Conservation (phyloP, 208 protist species). For the Acanthamoeba divionensis region DNA sequence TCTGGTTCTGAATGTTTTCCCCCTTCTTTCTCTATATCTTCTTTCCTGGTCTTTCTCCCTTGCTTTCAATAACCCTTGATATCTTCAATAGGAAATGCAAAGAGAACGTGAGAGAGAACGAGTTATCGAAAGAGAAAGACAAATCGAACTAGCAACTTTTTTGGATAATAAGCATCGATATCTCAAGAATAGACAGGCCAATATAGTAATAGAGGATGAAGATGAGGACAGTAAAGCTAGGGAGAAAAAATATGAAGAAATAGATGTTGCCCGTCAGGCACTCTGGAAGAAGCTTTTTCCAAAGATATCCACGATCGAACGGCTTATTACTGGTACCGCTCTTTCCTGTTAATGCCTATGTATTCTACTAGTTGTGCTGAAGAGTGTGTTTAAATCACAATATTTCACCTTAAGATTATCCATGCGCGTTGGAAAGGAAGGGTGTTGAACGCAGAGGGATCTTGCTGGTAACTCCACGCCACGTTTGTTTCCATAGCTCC, state of each 20-base stretch:
- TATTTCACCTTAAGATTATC: neutral
- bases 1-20: neutral
- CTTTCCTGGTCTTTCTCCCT: neutral
- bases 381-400: neutral
- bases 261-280: neutral
- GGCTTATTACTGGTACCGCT: neutral
- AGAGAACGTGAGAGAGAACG: neutral
- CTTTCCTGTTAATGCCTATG: neutral
- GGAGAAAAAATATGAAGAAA: neutral
- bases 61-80: neutral
- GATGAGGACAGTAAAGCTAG: neutral
- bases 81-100: neutral
- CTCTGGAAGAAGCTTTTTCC: slow-evolving; percentile 42
- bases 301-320: slow-evolving; percentile 46
- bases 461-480: neutral
- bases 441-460: neutral
- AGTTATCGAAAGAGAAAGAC: neutral
- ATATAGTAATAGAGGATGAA: slow-evolving; percentile 12
- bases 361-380: neutral
- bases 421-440: neutral
- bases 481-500: slow-evolving; percentile 12
- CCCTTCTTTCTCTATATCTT: neutral
- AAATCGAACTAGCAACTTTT: neutral
- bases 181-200: neutral
- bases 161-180: neutral